A percentile compares a stretch with the other conserved stretches of the same genome.
Conservation (phyloP, 345 rosid species). For the Gynandropsis gynandra region DNA sequence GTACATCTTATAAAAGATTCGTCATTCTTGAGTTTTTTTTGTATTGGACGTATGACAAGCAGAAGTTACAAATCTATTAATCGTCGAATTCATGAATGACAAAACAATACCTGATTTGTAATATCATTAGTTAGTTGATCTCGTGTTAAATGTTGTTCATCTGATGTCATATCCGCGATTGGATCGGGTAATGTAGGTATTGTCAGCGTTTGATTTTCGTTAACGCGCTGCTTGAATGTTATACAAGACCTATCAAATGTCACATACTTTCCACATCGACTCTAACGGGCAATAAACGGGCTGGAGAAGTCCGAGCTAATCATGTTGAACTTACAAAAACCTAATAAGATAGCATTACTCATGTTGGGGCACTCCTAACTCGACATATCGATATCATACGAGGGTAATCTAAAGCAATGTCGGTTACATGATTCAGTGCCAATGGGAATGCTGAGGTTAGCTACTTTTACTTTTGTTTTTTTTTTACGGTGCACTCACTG, state of each 20-base stretch:
- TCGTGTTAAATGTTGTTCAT: slow-evolving; percentile 22
- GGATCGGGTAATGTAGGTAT: slow-evolving; percentile 19
- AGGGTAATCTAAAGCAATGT: slow-evolving; percentile 19
- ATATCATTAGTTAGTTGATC: slow-evolving; percentile 20
- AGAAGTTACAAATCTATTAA: slow-evolving; percentile 1
- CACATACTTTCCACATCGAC: slow-evolving; percentile 14
- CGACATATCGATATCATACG: slow-evolving; percentile 22
- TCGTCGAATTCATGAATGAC: slow-evolving; percentile 1
- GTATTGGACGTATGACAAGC: neutral
- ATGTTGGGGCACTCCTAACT: slow-evolving; percentile 20
- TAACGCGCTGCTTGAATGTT: slow-evolving; percentile 25
- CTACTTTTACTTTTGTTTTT: slow-evolving; percentile 11
- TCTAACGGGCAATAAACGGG: slow-evolving; percentile 16
- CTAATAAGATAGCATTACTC: slow-evolving; percentile 27
- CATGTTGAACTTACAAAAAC: slow-evolving; percentile 18
- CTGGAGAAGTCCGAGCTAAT: slow-evolving; percentile 26
- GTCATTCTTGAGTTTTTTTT: slow-evolving; percentile 9
- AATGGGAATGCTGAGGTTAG: slow-evolving; percentile 15
- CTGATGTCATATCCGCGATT: slow-evolving; percentile 23
- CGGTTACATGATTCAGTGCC: slow-evolving; percentile 22
- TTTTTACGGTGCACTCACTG: slow-evolving; percentile 20
- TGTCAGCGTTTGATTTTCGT: slow-evolving; percentile 19
- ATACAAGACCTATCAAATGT: slow-evolving; percentile 17
- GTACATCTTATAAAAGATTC: neutral
- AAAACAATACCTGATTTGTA: slow-evolving; percentile 20